Conservation (phyloP, 1,284 basidiomycete genomes). For the Porodaedalea pini region DNA sequence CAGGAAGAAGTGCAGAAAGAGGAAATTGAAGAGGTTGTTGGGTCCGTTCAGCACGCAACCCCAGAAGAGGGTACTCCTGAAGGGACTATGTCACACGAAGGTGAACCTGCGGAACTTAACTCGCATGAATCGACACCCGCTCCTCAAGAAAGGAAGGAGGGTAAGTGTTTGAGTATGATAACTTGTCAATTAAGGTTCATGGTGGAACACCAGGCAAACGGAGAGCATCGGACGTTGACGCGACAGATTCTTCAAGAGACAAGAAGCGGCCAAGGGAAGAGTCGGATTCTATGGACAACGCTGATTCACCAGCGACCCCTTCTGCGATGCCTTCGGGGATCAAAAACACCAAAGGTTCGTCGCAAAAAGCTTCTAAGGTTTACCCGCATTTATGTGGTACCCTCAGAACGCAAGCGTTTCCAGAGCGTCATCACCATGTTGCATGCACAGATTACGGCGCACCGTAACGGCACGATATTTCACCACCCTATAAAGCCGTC, state of each 20-base stretch:
- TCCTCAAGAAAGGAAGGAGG: constrained; percentile 5
- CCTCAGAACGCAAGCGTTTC: constrained; percentile 61
- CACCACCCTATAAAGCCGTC: constrained; percentile 84
- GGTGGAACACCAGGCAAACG: constrained; percentile 54
- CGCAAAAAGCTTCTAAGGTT: too few species aligned
- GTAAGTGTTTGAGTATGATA: constrained; percentile 5
- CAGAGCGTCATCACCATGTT: constrained; percentile 78
- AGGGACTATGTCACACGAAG: constrained; percentile 5
- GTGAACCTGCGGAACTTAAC: not conserved
- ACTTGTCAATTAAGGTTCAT: not conserved
- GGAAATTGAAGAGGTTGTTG: constrained; percentile 12
- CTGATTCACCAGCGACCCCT: constrained; percentile 41
- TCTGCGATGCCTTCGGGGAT: constrained; percentile 5
- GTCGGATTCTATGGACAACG: constrained; percentile 62
- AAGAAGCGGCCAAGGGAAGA: constrained; percentile 66
- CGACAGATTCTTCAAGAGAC: constrained; percentile 50
- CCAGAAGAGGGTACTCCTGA: not conserved
- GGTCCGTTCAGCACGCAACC: constrained; percentile 23
- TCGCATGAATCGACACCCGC: constrained; percentile 16
- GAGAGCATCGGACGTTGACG: constrained; percentile 55
- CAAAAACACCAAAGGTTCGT: constrained; percentile 23
- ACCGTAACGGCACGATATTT: constrained; percentile 86
- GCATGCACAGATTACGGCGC: constrained; percentile 77
- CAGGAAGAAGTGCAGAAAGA: constrained; percentile 12
- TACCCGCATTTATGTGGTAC: constrained; percentile 44